Evolutionary conservation across 164 flowering plant species (phyloP), one percentile per base, ranked within the genome.

Genomic region (Chloranthus sessilifolius): DNA sequence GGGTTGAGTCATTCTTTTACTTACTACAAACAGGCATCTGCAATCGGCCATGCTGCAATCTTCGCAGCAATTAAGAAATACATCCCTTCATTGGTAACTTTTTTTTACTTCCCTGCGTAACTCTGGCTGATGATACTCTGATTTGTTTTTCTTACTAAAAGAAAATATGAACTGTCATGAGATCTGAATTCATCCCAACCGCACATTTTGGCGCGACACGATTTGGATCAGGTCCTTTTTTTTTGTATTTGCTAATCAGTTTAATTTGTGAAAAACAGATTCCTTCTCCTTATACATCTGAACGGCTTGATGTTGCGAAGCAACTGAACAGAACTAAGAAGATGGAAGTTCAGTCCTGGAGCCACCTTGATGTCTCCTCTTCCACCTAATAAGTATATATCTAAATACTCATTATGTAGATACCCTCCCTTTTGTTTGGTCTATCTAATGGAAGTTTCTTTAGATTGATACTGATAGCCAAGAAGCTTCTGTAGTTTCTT

Each of bases 41-140:
- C 67, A 11, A 68, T 81, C 7, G 87, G 87, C 24, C 87, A 81
- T 59, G 91, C 87, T 12, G 91, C 84, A 5, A 74, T 80, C 24
- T 66, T 83, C 21, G 80, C 81, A 25, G 85, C 72, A 26, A 75
- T 83, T 43, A 74, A 75, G 60, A 76, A 65, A 50, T 81, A 83
- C 63, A 53, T 67, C n/a, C 81, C 87, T 29, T 63, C 6, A 25
- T 24, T 83, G 87, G 91, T 83, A 72, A 64, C 21, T 45, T 44
- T 29, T 26, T 31, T 5, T 15, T n/a, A 16, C 21, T 24, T 47
- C 43, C 39, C 15, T 7, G 2, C 15, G 19, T 17, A 29, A 11
- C n/a, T 19, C n/a, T 17, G n/a, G 11, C n/a, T 37, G 4, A 27
- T 11, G 8, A 5, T 19, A 10, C 16, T 15, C 1, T 26, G 17